Base-by-base conservation (phyloP, 257 asterid species). In the Handroanthus guayacan region DNA sequence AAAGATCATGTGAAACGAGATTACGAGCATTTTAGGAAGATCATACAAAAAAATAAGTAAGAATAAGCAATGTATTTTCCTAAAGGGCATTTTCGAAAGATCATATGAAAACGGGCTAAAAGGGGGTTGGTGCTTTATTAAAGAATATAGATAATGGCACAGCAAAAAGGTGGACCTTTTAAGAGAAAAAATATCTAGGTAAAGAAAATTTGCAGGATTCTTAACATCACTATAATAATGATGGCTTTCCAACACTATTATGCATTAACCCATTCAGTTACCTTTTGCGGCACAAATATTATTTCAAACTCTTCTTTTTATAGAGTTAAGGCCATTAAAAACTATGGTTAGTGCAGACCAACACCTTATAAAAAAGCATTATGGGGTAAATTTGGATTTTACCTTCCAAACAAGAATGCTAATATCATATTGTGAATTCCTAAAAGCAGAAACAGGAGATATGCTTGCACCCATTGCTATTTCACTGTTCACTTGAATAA, bases 401-500 rank as follows among this genome's bases (percentile, higher is more conserved):
- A 93, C 98, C 98, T 93, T 93, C 98, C 97, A 93, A 56, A 93
- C 82, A 79, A 89, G 95, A 77, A 93, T 89, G 78, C 91, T 85
- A 75, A 93, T 90, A 79, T 93, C 98, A 64, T 91, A 93, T 58
- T 93, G 98, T 1, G 96, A 86, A 71, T 84, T 88, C 73, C 89
- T 37, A 9, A 61, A 78, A 25, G 79, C 88, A 7, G 98, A 93
- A 69, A 93, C 95, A 3, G 98, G 98, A 11, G 98, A 93, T 79
- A 93, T 93, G 88, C 95, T 91, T n/a, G 98, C 98, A 5, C 98
- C 98, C 97, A 93, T 91, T 75, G 97, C 98, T 68, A 93, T 85
- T 44, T 87, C 95, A 64, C 87, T 91, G 80, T 86, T 93, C 64
- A 91, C 84, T 86, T 93, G 98, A 86, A 93, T 91, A 86, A 93